Conservation (phyloP, 257 asterid species). For the Cinchona pubescens region DNA sequence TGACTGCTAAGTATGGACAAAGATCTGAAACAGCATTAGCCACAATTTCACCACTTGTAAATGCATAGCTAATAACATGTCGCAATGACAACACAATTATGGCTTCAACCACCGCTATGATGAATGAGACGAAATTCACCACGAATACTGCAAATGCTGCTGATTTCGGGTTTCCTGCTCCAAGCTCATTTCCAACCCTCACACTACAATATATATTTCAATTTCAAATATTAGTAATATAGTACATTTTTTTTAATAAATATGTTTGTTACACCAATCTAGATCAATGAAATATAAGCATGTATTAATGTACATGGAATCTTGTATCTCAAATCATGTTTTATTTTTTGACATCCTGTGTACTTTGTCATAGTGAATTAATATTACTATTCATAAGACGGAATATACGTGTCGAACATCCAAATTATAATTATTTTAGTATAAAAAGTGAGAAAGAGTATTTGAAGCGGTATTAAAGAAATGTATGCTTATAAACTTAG, state of each 20-base stretch:
- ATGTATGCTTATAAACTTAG: background rate
- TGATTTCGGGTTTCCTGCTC: slow-evolving; percentile 31
- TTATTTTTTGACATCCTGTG: no score
- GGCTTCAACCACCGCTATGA: slow-evolving; percentile 13
- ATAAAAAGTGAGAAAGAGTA: no score
- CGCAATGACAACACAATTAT: slow-evolving; percentile 14
- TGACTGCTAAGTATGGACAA: slow-evolving; percentile 27
- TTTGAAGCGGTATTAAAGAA: no score
- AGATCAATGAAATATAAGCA: no score
- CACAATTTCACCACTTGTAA: slow-evolving; percentile 23
- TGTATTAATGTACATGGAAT: no score
- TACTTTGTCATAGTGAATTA: no score
- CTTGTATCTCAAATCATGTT: no score
- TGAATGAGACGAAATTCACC: slow-evolving; percentile 24
- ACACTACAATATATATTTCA: slow-evolving; percentile 17
- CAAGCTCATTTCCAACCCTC: slow-evolving; percentile 32
- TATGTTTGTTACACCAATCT: background rate
- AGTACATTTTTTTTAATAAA: background rate
- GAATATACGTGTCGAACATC: no score
- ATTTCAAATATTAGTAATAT: background rate
- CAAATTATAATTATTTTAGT: no score
- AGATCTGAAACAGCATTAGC: slow-evolving; percentile 31
- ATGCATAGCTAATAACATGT: slow-evolving; percentile 29
- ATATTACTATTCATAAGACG: no score
- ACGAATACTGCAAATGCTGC: slow-evolving; percentile 25